Conservation (phyloP, 2,329 filamentous ascomycete species). For the Penicillium olsonii region DNA sequence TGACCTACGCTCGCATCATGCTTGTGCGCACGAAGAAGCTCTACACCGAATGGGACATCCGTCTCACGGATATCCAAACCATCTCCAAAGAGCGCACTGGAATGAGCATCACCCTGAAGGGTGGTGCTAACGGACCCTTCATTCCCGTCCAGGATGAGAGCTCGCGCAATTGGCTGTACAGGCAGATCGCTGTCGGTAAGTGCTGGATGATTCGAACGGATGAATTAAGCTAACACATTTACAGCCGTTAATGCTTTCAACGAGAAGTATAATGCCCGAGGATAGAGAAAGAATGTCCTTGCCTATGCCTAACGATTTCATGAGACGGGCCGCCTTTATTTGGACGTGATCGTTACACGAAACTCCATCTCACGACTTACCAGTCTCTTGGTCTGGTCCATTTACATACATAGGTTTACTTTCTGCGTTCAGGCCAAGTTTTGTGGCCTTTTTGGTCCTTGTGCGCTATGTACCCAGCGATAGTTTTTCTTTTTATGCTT, state of each 20-base stretch:
- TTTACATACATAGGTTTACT: slow-evolving; percentile 10
- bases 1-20: slow-evolving; percentile 86
- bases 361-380: slow-evolving; percentile 4
- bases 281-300: slow-evolving; percentile 33
- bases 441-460: neutral
- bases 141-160: slow-evolving; percentile 91
- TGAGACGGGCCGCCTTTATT: slow-evolving; percentile 19
- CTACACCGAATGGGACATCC: slow-evolving; percentile 92
- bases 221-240: slow-evolving; percentile 14
- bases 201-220: slow-evolving; percentile 5
- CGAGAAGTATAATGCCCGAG: slow-evolving; percentile 65
- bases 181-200: slow-evolving; percentile 62
- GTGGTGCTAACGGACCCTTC: slow-evolving; percentile 90
- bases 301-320: slow-evolving; percentile 20
- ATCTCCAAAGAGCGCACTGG: slow-evolving; percentile 96
- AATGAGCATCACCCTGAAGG: slow-evolving; percentile 82
- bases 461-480: neutral
- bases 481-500: neutral
- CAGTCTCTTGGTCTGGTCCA: neutral
- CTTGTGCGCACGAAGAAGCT: slow-evolving; percentile 84
- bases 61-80: slow-evolving; percentile 92
- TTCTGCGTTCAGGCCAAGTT: neutral
- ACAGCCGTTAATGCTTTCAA: slow-evolving; percentile 68
- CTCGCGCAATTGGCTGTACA: slow-evolving; percentile 66
- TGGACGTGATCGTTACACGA: slow-evolving; percentile 5